Conservation (phyloP, 805 yeast genomes). For the Lipomyces oligophaga region DNA sequence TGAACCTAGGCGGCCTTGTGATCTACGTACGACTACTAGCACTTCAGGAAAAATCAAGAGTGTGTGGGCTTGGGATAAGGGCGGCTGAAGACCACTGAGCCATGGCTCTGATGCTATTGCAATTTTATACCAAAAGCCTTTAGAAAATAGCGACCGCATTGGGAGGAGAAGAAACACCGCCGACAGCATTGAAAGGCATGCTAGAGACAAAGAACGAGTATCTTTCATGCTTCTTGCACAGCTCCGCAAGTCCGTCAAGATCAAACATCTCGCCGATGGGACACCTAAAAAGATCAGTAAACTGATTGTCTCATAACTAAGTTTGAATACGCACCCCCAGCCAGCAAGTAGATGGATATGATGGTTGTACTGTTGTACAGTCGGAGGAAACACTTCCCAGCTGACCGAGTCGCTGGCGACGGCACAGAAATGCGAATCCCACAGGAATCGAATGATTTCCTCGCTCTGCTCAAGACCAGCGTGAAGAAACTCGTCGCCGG, state of each 20-base stretch:
- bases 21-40: too few relatives aligned
- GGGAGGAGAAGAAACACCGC: slow-evolving; percentile 38
- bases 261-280: slow-evolving; percentile 38
- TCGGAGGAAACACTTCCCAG: slow-evolving; percentile 30
- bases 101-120: too few relatives aligned
- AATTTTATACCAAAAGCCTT: too few relatives aligned
- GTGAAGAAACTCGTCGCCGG: slow-evolving; percentile 4
- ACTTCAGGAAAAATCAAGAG: too few relatives aligned
- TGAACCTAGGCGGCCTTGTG: too few relatives aligned
- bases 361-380: neutral
- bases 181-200: slow-evolving; percentile 35
- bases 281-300: neutral
- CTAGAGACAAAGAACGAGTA: slow-evolving; percentile 35
- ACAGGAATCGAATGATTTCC: slow-evolving; percentile 31
- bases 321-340: slow-evolving; percentile 33
- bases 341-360: slow-evolving; percentile 35
- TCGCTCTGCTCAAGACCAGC: slow-evolving; percentile 32
- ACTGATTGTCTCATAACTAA: neutral
- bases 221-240: slow-evolving; percentile 30
- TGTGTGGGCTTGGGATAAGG: too few relatives aligned
- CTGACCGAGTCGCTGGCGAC: slow-evolving; percentile 34
- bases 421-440: slow-evolving; percentile 34
- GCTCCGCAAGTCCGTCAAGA: slow-evolving; percentile 32
- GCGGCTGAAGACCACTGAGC: too few relatives aligned
- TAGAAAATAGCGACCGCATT: slow-evolving; percentile 45